Base-by-base conservation (phyloP, 352 stramenopile species). In the Pythium phragmiticola region DNA sequence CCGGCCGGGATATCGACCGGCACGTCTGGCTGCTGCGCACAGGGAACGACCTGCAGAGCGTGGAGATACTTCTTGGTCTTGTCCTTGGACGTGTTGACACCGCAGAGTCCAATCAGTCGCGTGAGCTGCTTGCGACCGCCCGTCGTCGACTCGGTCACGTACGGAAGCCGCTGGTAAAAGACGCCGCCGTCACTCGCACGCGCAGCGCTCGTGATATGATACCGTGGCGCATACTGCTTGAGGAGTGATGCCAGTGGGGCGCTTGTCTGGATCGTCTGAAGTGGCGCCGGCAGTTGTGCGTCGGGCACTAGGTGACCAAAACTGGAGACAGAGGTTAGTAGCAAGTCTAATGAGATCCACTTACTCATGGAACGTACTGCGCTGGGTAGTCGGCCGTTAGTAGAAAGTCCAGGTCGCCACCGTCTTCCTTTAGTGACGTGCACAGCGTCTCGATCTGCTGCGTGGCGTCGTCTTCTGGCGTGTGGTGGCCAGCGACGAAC, bases 1-100 rank as follows among this genome's bases (percentile, higher is more conserved):
- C 82, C 84, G 19, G 77, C 70, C 1, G 82, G 84, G 37, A 93
- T 89, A 43, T 90, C 80, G 7, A 87, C 69, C 7, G 78, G 63
- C 16, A 80, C 69, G 34, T 57, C 61, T 17, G 57, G 74, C 30
- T 78, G 64, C 4, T 70, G 56, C 0, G 63, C 68, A 33, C 64
- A 68, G 0, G 80, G 76, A 3, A 76, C 66, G 23, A 94, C 78
- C 37, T 92, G 82, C 3, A 94, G 66, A 3, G 84, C 84, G 49
- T 94, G 84, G 12, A 94, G 71, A 60, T 90, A 94, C 68, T 94
- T 94, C 46, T 82, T 84, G 3, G 73, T 69, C 70, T 90, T 90
- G 67, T 94, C 77, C 61, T 89, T 89, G 41, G 73, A 66, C 14
- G 62, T 68, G 42, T 72, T 89, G 0, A 89, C 73, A 30, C 78